Conservation (phyloP, 164 flowering plant genomes). For the Cinnamomum chago region DNA sequence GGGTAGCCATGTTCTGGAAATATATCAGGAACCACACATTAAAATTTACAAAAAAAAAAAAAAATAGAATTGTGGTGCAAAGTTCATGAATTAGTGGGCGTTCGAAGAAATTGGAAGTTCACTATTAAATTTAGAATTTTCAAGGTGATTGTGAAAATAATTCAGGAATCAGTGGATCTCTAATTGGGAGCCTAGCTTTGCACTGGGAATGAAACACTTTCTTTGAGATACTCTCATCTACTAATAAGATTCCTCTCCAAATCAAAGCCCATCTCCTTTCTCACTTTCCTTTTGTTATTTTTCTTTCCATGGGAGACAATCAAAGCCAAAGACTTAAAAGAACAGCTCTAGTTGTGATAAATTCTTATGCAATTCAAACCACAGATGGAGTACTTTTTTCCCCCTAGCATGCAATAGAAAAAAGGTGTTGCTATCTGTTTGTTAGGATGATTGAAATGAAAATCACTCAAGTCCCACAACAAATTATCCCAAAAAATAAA, state of each 20-base stretch:
- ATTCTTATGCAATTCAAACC: not conserved
- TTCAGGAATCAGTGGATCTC: not conserved
- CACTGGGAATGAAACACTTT: not conserved
- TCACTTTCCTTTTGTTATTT: not conserved
- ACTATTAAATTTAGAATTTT: too few species aligned
- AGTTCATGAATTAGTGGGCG: not conserved
- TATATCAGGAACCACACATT: not conserved
- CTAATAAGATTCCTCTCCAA: not conserved
- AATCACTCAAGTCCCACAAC: not conserved
- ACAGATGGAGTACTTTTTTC: not conserved
- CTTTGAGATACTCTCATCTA: not conserved
- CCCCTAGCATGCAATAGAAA: not conserved
- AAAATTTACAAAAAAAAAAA: too few species aligned
- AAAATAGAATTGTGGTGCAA: too few species aligned
- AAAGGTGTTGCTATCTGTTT: not conserved
- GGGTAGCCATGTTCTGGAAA: slow-evolving; percentile 48
- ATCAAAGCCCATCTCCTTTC: not conserved
- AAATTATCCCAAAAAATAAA: not conserved
- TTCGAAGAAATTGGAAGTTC: not conserved
- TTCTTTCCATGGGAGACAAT: not conserved
- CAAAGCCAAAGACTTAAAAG: not conserved
- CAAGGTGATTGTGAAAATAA: not conserved
- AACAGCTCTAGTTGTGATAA: not conserved
- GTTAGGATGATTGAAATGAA: not conserved
- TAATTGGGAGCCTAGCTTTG: not conserved